A percentile compares a stretch with the other conserved stretches of the same genome.
These are phyloP conservation scores for Chenopodium album DNA, from an alignment of 148 eudicot species.

Conservation along the genomic window DNA sequence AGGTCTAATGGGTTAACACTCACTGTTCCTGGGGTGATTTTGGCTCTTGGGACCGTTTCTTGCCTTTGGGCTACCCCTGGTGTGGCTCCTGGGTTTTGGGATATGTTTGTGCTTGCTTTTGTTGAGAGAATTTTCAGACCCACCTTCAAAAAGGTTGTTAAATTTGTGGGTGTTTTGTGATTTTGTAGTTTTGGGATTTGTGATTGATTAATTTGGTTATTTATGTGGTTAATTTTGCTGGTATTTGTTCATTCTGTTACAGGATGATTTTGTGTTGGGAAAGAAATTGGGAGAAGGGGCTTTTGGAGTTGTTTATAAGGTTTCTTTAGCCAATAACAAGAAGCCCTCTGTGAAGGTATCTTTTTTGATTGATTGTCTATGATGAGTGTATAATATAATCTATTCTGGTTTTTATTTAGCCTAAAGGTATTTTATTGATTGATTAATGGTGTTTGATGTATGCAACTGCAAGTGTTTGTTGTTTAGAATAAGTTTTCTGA, in stretches of 20 bases:
- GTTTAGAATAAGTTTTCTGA: not conserved
- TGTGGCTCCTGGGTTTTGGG: constrained; percentile 97
- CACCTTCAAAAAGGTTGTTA: constrained; percentile 67
- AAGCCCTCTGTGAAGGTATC: constrained; percentile 66
- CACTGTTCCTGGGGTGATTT: constrained; percentile 73
- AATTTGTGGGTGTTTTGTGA: constrained; percentile 8
- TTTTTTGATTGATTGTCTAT: constrained; percentile 11
- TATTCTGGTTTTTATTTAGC: too few relatives aligned
- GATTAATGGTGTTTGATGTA: not conserved
- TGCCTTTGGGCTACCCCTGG: constrained; percentile 98
- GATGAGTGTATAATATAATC: not conserved
- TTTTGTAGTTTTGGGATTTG: constrained; percentile 6
- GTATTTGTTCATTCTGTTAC: constrained; percentile 24
- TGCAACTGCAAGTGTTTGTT: not conserved
- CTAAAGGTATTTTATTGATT: too few relatives aligned
- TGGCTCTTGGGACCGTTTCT: constrained; percentile 74
- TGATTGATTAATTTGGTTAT: constrained; percentile 8
- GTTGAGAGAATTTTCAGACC: constrained; percentile 83
- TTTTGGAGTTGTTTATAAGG: constrained; percentile 86
- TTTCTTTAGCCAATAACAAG: constrained; percentile 55
- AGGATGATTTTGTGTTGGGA: constrained; percentile 94
- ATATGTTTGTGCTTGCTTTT: constrained; percentile 98
- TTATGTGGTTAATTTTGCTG: not conserved
- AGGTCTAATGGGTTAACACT: constrained; percentile 58
- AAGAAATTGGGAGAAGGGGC: constrained; percentile 98